These are phyloP conservation scores for Aspergillus tamarii DNA, from an alignment of 2,329 filamentous ascomycete genomes.

Conservation along the genomic window DNA sequence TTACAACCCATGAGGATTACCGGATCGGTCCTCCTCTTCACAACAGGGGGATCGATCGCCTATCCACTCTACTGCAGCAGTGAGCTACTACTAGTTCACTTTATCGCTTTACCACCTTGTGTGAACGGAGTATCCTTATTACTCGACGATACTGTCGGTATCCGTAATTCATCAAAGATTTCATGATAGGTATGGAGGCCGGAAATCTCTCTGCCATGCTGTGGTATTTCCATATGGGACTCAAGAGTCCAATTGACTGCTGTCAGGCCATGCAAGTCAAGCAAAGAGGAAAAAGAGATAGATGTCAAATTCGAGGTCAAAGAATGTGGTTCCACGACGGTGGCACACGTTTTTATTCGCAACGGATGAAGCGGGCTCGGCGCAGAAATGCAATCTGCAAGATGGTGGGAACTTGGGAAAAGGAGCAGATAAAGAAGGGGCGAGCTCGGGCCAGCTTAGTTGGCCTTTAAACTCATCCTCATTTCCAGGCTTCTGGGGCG, in stretches of 20 bases:
- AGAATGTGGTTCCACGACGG: slow-evolving; percentile 3
- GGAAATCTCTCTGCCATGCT: neutral
- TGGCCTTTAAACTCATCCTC: slow-evolving; percentile 4
- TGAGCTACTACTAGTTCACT: neutral
- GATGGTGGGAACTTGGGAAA: neutral
- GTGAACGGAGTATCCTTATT: neutral
- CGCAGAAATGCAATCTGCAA: slow-evolving; percentile 1
- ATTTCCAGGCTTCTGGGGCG: slow-evolving; percentile 10
- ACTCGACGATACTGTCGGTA: neutral
- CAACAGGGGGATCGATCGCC: neutral
- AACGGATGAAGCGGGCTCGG: neutral
- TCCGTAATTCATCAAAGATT: neutral
- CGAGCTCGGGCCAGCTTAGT: slow-evolving; percentile 7
- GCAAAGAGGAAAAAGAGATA: neutral
- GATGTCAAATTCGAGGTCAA: slow-evolving; percentile 2
- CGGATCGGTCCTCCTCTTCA: neutral
- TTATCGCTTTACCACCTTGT: neutral
- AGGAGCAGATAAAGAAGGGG: neutral
- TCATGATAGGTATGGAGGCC: neutral
- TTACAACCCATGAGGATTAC: neutral
- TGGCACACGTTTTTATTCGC: neutral
- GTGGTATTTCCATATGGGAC: neutral
- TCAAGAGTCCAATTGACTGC: neutral
- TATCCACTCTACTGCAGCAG: neutral
- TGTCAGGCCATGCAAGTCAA: neutral